Evolutionary conservation across 345 rosid species (phyloP), one percentile per base, ranked within the genome.

Genomic region (Combretum micranthum): DNA sequence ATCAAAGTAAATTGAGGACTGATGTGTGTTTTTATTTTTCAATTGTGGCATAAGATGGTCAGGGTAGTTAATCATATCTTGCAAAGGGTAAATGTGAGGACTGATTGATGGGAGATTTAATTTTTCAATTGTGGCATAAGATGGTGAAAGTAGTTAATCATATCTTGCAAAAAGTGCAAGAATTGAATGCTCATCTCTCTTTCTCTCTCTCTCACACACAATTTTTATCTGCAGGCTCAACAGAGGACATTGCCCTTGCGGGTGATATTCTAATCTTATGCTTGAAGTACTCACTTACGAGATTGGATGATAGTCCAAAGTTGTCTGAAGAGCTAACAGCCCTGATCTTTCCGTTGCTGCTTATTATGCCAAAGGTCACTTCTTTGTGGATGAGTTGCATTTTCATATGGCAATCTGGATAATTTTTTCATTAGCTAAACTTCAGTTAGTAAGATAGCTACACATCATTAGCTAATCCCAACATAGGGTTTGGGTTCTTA

Each of bases 261-360:
- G 74, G 72, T 70, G 90, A 93, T 64, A 79, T 83, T 55, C 80
- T 74, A 39, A 43, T 76, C 64, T 65, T 81, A 57, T 65, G 83
- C 65, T 62, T 93, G 61, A 77, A 77, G 70, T 71, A 66, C 67
- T 80, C 82, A 37, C 76, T 72, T 51, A 71, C 81, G 63, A 68
- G 62, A 57, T 79, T 75, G 55, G 65, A 65, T 39, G 71, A 69
- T 60, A 72, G 74, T 25, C 58, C 61, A 66, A 83, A 76, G 44
- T 67, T 59, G 66, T 64, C 64, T 17, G 71, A 70, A 71, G 81
- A 85, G 76, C 65, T 89, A 47, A 79, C 96, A 66, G 67, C 96
- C 49, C 70, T 83, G 65, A 72, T 89, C 64, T 75, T 93, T 63
- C 96, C 96, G 3, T 73, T 87, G 45, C 91, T 93, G 44, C 74